These are phyloP conservation scores for Musa acuminata DNA, from an alignment of 176 grass and related monocot genomes.

Conservation along the genomic window DNA sequence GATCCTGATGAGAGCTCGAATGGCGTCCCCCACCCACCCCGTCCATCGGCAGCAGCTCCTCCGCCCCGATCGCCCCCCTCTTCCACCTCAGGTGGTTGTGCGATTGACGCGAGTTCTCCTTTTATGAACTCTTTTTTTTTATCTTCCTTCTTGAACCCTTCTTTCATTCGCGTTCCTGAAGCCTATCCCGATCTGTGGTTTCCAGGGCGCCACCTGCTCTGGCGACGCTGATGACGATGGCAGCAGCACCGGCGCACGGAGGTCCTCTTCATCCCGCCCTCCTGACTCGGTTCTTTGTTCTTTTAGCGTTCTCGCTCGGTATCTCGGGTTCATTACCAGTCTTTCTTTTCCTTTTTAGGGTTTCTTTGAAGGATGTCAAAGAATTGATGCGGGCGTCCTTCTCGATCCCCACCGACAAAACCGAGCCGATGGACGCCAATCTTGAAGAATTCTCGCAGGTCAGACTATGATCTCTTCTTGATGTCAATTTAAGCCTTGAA, in stretches of 20 bases:
- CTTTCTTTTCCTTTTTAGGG: conserved; percentile 14
- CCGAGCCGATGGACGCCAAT: conserved; percentile 23
- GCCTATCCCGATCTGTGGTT: neutral
- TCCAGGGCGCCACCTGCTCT: neutral
- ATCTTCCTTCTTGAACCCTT: neutral
- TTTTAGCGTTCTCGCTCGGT: neutral
- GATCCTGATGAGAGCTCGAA: conserved; percentile 69
- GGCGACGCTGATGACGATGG: neutral
- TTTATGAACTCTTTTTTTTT: neutral
- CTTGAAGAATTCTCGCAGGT: conserved; percentile 61
- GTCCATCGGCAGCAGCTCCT: conserved; percentile 7
- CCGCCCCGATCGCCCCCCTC: conserved; percentile 13
- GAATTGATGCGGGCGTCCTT: conserved; percentile 59
- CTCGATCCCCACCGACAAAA: conserved; percentile 20
- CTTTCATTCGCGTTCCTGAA: neutral
- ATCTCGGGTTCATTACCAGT: no score
- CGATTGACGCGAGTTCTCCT: no score
- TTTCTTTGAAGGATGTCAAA: conserved; percentile 35
- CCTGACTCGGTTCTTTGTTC: neutral
- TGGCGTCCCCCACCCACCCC: conserved; percentile 25
- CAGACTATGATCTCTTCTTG: neutral
- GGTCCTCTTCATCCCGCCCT: neutral
- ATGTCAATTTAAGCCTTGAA: neutral
- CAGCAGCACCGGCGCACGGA: neutral
- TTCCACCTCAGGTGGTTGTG: neutral